Base-by-base conservation (phyloP, 2,329 filamentous ascomycete genomes). In the Leptodontidium sp. region DNA sequence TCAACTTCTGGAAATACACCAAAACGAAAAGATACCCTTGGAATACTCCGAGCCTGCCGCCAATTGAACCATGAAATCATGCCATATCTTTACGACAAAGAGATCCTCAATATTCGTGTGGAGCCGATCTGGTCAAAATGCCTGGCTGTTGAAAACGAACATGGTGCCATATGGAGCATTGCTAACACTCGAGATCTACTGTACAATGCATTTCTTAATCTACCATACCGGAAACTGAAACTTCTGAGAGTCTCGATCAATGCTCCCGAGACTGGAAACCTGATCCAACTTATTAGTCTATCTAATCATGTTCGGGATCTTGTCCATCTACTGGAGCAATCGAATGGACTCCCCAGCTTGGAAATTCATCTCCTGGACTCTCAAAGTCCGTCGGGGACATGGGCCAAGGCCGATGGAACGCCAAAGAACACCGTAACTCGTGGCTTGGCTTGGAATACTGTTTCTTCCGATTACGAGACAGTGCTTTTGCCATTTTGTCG, bases 51-150 rank as follows among this genome's bases (percentile, higher is more conserved):
- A 45, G 57, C 57, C 43, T 61, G 57, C 24, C 57, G n/a, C 15
- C 57, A 61, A 61, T 45, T 61, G 35, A 61, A 45, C n/a, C 35
- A 61, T 47, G 57, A 61, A 21, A 61, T 61, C n/a, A 11, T 45
- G 15, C 32, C 38, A 12, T 26, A 40, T 9, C 57, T 61, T 2
- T 61, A 61, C n/a, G 32, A 61, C n/a, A 21, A 21, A 21, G 43
- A 61, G n/a, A 26, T 24, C 6, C n/a, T 50, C n/a, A 11, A 50
- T 9, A 50, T 50, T n/a, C n/a, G 7, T n/a, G 47, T 50, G 12
- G 43, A 61, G 2, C 11, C 57, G 4, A 11, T 15, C 7, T 24
- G 57, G 38, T 21, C 17, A 8, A 38, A 61, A 61, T 61, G 35
- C 21, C 35, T 61, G 2, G 26, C 35, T 14, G 45, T 61, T 9